phyloP scores from a whole-genome alignment of 1,139 yeast genomes.

The Candida sanyaensis region DNA sequence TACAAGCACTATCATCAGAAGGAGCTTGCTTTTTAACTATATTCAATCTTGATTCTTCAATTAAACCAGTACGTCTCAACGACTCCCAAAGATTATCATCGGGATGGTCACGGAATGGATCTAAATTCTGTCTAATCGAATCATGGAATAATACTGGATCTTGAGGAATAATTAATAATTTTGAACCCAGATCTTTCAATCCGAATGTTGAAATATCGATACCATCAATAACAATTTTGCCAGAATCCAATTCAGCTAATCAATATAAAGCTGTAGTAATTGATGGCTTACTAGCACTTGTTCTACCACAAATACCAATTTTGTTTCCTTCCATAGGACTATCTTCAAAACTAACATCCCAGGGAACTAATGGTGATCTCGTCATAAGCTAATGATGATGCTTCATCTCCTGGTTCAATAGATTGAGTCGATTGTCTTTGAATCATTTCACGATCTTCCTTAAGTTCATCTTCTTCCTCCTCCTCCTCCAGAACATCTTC shows the following conservation, averaged over 20 bases:
- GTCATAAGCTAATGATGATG: slow-evolving; percentile 68
- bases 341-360: slow-evolving; percentile 50
- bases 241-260: slow-evolving; percentile 53
- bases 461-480: slow-evolving; percentile 18
- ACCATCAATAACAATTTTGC: slow-evolving; percentile 60
- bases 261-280: slow-evolving; percentile 68
- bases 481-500: slow-evolving; percentile 13
- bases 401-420: slow-evolving; percentile 20
- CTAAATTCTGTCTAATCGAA: slow-evolving; percentile 76
- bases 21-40: slow-evolving; percentile 18
- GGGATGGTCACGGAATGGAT: slow-evolving; percentile 50
- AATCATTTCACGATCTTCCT: slow-evolving; percentile 22
- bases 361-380: slow-evolving; percentile 71
- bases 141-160: slow-evolving; percentile 91
- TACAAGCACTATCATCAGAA: slow-evolving; percentile 6
- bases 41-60: slow-evolving; percentile 24
- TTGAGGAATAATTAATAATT: slow-evolving; percentile 90
- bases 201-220: slow-evolving; percentile 68
- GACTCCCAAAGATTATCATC: slow-evolving; percentile 38
- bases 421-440: slow-evolving; percentile 19
- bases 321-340: slow-evolving; percentile 58
- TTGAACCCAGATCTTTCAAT: slow-evolving; percentile 68
- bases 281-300: slow-evolving; percentile 80
- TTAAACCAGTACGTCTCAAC: slow-evolving; percentile 34
- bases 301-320: slow-evolving; percentile 77